Evolutionary conservation across 495 filamentous ascomycete genomes (phyloP).

Genomic region (Bathelium albidoporum): DNA sequence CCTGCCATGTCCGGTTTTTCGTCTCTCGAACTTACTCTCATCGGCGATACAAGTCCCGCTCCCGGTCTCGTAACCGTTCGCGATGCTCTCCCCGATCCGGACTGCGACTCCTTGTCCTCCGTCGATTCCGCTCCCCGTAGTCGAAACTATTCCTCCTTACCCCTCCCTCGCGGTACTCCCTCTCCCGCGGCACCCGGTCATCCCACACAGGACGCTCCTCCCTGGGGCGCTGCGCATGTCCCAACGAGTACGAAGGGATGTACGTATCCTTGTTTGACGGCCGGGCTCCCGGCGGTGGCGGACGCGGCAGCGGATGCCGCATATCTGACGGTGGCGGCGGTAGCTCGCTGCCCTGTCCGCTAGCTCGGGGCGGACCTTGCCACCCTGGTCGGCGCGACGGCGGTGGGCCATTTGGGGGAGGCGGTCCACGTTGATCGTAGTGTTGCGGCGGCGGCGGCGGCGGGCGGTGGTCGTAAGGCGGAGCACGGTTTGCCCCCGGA

Average conservation of each 20-base stretch:
- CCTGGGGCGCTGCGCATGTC: not conserved
- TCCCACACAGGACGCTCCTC: not conserved
- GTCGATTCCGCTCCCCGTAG: constrained; percentile 6
- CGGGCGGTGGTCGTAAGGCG: constrained; percentile 15
- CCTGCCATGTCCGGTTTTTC: not conserved
- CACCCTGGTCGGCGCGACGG: constrained; percentile 2
- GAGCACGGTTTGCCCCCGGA: constrained; percentile 6
- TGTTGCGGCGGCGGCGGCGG: constrained; percentile 2
- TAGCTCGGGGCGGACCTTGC: constrained; percentile 4
- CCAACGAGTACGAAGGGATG: constrained; percentile 25
- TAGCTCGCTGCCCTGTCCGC: constrained; percentile 8
- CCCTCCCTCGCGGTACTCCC: constrained; percentile 10
- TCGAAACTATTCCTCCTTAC: not conserved
- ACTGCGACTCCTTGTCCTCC: constrained; percentile 19
- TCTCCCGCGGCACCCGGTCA: constrained; percentile 1
- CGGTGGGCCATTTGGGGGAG: not conserved
- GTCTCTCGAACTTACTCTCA: not conserved
- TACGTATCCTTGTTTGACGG: constrained; percentile 22
- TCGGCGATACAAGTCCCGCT: constrained; percentile 19
- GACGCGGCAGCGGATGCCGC: constrained; percentile 8
- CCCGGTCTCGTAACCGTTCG: constrained; percentile 13
- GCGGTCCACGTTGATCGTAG: constrained; percentile 28
- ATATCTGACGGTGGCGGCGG: constrained; percentile 12
- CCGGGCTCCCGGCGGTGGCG: constrained; percentile 14
- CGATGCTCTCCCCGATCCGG: constrained; percentile 11